Conservation (phyloP, 1,139 yeast genomes). For the Kluyveromyces marxianus region DNA sequence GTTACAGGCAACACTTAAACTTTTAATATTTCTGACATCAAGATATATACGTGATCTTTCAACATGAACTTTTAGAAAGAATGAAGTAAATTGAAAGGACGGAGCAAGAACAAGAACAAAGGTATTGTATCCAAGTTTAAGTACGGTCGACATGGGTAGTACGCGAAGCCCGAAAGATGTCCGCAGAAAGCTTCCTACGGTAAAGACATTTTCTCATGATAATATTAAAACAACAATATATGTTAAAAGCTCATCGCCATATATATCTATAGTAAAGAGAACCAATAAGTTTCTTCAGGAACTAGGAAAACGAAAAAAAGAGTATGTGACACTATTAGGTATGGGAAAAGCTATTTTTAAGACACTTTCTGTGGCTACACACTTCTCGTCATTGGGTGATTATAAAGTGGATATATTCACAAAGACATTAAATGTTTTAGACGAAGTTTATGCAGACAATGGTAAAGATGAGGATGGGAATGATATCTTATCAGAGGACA, state of each 20-base stretch:
- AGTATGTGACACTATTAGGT: slow-evolving; percentile 49
- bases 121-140: slow-evolving; percentile 24
- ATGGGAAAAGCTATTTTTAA: slow-evolving; percentile 62
- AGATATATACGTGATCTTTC: no score
- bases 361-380: slow-evolving; percentile 44
- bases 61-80: no score
- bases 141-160: slow-evolving; percentile 23
- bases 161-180: slow-evolving; percentile 8
- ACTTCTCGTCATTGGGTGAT: slow-evolving; percentile 41
- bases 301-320: slow-evolving; percentile 25
- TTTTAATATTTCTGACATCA: no score
- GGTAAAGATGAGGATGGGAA: slow-evolving; percentile 27
- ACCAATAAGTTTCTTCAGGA: slow-evolving; percentile 40
- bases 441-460: slow-evolving; percentile 39
- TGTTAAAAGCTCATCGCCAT: slow-evolving; percentile 55
- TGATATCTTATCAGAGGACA: slow-evolving; percentile 25
- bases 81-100: no score
- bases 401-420: slow-evolving; percentile 48
- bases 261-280: slow-evolving; percentile 52
- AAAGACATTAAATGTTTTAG: slow-evolving; percentile 54
- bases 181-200: slow-evolving; percentile 22
- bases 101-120: no score
- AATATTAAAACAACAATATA: slow-evolving; percentile 42
- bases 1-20: no score
- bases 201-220: slow-evolving; percentile 23